Conservation (phyloP, 805 yeast species). For the Lachancea fermentati region DNA sequence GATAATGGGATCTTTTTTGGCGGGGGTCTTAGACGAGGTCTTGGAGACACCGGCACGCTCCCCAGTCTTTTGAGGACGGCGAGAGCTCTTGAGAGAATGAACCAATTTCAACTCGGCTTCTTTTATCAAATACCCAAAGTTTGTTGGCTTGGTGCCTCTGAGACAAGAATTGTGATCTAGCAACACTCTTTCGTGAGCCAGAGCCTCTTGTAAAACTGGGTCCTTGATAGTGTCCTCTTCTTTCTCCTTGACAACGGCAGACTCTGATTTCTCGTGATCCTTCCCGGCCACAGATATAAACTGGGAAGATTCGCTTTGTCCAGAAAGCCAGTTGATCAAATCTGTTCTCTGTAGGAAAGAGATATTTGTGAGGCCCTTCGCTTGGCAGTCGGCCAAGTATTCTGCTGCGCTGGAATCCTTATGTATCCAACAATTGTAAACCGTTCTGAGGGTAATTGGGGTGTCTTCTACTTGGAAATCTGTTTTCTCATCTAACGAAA, state of each 20-base stretch:
- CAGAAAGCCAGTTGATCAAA: conserved; percentile 73
- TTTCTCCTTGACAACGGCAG: not conserved
- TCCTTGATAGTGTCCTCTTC: conserved; percentile 23
- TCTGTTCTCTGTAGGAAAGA: conserved; percentile 84
- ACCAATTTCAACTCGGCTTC: conserved; percentile 60
- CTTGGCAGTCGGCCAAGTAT: conserved; percentile 68
- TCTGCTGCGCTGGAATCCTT: conserved; percentile 74
- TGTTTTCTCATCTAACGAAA: conserved; percentile 44
- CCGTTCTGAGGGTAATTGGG: conserved; percentile 49
- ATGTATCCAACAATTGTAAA: conserved; percentile 73
- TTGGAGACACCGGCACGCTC: conserved; percentile 20
- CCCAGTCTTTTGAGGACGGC: conserved; percentile 21
- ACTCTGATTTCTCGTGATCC: not conserved
- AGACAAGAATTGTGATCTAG: conserved; percentile 55
- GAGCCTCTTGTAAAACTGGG: conserved; percentile 27
- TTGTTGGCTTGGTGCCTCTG: conserved; percentile 61
- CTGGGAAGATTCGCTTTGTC: conserved; percentile 55
- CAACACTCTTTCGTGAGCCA: conserved; percentile 42
- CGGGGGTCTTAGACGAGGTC: conserved; percentile 6
- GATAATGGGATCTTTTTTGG: conserved; percentile 58
- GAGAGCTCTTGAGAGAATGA: conserved; percentile 40
- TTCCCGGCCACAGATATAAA: conserved; percentile 32
- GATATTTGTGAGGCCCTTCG: conserved; percentile 57
- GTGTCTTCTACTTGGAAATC: conserved; percentile 48
- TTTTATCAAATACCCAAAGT: conserved; percentile 61